Base-by-base conservation (phyloP, 83 land plant genomes). In the Thuja plicata region DNA sequence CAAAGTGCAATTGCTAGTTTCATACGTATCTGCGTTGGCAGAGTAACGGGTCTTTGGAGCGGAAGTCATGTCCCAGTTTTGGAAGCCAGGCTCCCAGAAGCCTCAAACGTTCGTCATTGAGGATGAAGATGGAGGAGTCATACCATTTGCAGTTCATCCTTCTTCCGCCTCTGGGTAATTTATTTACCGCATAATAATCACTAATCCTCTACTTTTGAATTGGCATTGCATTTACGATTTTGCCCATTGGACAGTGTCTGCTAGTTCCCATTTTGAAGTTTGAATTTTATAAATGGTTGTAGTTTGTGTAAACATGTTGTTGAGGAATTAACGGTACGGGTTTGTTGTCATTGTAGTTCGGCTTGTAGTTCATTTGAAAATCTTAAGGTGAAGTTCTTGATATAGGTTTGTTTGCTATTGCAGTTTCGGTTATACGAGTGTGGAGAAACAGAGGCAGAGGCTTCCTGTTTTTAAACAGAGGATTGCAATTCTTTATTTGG, bases 401-500 rank as follows among this genome's bases (percentile, higher is more conserved):
- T 46, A n/a, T 41, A 6, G 55, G 27, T 83, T 46, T 46, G 84
- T 46, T 43, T 27, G n/a, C 48, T 41, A 30, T 46, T 70, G 71
- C 91, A 95, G 93, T 34, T 95, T 87, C 88, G 96, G 96, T 15
- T 88, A 91, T 82, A 86, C 90, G 84, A 93, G 93, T 87, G 55
- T 95, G 85, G 95, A 97, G 91, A 97, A 91, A 89, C 99, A 94
- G 93, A 92, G 97, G 90, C 93, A 96, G 91, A 92, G 95, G 90
- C 92, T 97, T 9, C 99, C 99, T 9, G 95, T 97, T 50, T 93
- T 86, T 93, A 98, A 96, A 91, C 95, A 98, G 90, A 90, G 96
- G 35, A 90, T 89, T 13, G 90, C 96, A 15, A 91, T 97, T 57
- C 96, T 97, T 9, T 97, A 98, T 90, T 91, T 97, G 79, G 97